Base-by-base conservation (phyloP, 2,329 filamentous ascomycete species). In the Rhexocercosporidium sp. region DNA sequence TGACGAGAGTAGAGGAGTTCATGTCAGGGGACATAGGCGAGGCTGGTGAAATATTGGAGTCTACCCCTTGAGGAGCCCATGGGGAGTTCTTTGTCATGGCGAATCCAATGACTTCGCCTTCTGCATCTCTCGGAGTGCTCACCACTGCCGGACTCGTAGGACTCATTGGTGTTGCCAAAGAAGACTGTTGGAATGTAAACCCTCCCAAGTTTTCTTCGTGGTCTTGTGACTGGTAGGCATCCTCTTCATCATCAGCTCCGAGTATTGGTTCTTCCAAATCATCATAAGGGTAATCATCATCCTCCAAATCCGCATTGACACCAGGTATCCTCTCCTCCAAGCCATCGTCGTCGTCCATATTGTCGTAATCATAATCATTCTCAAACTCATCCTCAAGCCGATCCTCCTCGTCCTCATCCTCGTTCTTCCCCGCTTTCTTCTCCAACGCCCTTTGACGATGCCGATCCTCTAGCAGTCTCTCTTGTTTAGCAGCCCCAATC, bases 381-480 rank as follows among this genome's bases (percentile, higher is more conserved):
- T 84, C 83, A 76, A 83, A 80, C 57, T 81, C 80, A 66, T 82
- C 81, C 71, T 76, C 83, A 78, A 61, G 80, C 75, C 62, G 62
- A 34, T 71, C 51, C 62, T 81, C 79, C 12, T 78, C 54, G 60
- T 81, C 79, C 9, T 78, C 77, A 67, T 72, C 18, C 49, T 76
- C 71, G 60, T 79, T 60, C 31, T 80, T 74, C 66, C 82, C 75
- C 4, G 80, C 81, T 68, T 86, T 83, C 73, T 86, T 90, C 66
- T 90, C 88, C 34, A 89, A 81, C 69, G 90, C 87, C 63, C 88
- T 87, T 71, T 91, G 86, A 18, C 90, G 83, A 76, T 93, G 91
- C 57, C 88, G 86, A 72, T 93, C 92, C 77, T 93, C 92, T 47
- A 94, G 80, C 44, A 91, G 77, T 77, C 89, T 90, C 77, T 90